Evolutionary conservation across 208 protist genomes (phyloP).

Genomic region (Leishmania mexicana): DNA sequence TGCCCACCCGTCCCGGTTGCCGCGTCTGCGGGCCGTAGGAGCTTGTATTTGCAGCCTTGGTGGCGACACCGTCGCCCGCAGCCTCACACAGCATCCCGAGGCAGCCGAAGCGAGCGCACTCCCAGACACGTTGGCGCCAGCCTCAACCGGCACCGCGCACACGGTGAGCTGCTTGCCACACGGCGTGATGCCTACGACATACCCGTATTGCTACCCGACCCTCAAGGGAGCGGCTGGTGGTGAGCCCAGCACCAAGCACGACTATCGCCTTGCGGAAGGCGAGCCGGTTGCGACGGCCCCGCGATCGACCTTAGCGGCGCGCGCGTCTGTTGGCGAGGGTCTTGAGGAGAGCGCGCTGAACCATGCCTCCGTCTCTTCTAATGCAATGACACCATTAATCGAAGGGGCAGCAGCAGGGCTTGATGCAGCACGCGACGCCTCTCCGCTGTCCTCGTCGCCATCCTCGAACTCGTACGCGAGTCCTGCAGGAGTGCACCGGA

Average conservation of each 20-base stretch:
- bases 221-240: neutral
- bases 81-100: neutral
- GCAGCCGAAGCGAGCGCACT: neutral
- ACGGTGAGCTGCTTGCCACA: neutral
- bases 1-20: neutral
- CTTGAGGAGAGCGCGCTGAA: neutral
- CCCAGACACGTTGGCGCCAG: neutral
- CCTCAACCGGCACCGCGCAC: neutral
- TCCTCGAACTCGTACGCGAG: neutral
- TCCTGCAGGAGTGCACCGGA: neutral
- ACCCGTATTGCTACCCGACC: slow-evolving; percentile 26
- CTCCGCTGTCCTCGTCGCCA: neutral
- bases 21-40: neutral
- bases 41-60: neutral
- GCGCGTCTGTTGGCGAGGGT: neutral
- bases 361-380: neutral
- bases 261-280: neutral
- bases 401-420: neutral
- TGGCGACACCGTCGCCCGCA: neutral
- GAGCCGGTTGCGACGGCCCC: neutral
- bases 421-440: neutral
- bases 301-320: neutral
- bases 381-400: neutral
- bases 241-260: neutral
- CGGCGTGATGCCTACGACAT: slow-evolving; percentile 16